Evolutionary conservation across 805 yeast species (phyloP).

Genomic region (Kuraishia floccosa): DNA sequence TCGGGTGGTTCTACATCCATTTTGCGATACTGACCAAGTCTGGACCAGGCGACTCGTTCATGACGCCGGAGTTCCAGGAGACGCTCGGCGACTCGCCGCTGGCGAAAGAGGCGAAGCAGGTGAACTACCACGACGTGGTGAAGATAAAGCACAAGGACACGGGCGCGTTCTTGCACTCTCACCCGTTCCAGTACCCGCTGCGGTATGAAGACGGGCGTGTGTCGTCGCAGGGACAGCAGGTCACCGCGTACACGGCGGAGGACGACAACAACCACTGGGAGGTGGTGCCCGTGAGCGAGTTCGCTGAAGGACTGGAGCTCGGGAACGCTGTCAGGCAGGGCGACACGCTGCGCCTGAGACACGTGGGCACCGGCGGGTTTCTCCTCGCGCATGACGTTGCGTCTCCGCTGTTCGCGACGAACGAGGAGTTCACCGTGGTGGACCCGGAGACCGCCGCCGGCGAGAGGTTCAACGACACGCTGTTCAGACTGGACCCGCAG

Average conservation of each 20-base stretch:
- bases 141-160: conserved; percentile 79
- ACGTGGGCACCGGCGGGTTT: conserved; percentile 68
- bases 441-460: conserved; percentile 45
- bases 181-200: conserved; percentile 62
- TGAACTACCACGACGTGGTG: conserved; percentile 66
- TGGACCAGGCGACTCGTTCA: conserved; percentile 93
- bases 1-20: conserved; percentile 88
- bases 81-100: conserved; percentile 76
- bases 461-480: conserved; percentile 54
- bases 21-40: conserved; percentile 72
- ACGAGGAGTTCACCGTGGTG: conserved; percentile 84
- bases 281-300: conserved; percentile 51
- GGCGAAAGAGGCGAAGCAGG: conserved; percentile 56
- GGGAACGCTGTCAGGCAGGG: conserved; percentile 53
- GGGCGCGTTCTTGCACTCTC: conserved; percentile 75
- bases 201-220: conserved; percentile 95
- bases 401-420: conserved; percentile 84
- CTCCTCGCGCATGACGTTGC: conserved; percentile 92
- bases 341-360: conserved; percentile 70
- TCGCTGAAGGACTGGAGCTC: conserved; percentile 20
- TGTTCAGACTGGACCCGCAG: conserved; percentile 61
- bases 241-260: conserved; percentile 51
- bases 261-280: conserved; percentile 80
- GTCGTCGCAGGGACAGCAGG: conserved; percentile 91
- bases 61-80: conserved; percentile 94